phyloP scores from a whole-genome alignment of 805 yeast genomes.

The Kodamaea sagamina region DNA sequence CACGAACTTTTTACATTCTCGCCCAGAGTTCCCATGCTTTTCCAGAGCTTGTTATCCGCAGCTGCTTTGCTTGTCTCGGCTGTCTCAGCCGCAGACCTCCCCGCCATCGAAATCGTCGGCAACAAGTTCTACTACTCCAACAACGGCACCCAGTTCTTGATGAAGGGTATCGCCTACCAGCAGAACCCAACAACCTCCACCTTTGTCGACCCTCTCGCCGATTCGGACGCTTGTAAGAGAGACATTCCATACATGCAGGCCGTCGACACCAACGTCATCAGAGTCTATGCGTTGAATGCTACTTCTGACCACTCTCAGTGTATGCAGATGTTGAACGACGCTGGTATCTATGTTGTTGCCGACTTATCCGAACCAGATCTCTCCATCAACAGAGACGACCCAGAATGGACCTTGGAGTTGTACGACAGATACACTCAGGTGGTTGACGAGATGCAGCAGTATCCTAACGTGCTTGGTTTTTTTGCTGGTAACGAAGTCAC shows the following conservation, averaged over 20 bases:
- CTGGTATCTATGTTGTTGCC: constrained; percentile 88
- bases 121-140: constrained; percentile 76
- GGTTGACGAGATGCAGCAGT: constrained; percentile 66
- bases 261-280: constrained; percentile 65
- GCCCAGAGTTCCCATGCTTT: constrained; percentile 9
- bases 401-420: constrained; percentile 64
- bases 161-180: constrained; percentile 81
- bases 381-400: constrained; percentile 62
- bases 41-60: constrained; percentile 15
- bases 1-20: constrained; percentile 5
- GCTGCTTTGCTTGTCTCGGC: constrained; percentile 16
- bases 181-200: constrained; percentile 55
- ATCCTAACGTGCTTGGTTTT: constrained; percentile 76
- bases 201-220: constrained; percentile 73
- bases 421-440: constrained; percentile 68
- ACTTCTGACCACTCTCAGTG: constrained; percentile 65
- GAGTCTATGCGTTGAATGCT: constrained; percentile 76
- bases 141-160: constrained; percentile 77
- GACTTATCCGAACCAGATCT: constrained; percentile 76
- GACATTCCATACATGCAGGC: constrained; percentile 70
- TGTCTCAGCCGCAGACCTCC: constrained; percentile 29
- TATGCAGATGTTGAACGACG: constrained; percentile 66
- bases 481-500: constrained; percentile 88
- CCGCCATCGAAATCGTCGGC: constrained; percentile 71
- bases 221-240: constrained; percentile 60